Conservation (phyloP, 805 yeast species). For the Starmera quercuum region DNA sequence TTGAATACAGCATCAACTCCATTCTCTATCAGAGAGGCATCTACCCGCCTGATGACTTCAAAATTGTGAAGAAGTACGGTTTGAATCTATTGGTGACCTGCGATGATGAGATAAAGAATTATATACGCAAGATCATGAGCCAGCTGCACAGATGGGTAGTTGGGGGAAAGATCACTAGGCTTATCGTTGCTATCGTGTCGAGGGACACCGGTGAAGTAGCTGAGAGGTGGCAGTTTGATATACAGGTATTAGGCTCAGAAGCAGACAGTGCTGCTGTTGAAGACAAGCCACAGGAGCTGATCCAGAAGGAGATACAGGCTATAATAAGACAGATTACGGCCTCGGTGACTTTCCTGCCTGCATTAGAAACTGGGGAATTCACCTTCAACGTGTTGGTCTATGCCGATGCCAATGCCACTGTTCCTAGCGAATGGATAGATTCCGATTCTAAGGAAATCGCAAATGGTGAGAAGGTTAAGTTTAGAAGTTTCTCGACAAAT, state of each 20-base stretch:
- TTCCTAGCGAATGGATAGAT: slow-evolving; percentile 83
- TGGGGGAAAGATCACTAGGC: slow-evolving; percentile 55
- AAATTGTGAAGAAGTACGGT: slow-evolving; percentile 71
- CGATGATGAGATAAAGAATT: slow-evolving; percentile 69
- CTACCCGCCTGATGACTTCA: slow-evolving; percentile 82
- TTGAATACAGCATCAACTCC: slow-evolving; percentile 71
- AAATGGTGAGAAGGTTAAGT: slow-evolving; percentile 60
- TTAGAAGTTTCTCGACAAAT: slow-evolving; percentile 60
- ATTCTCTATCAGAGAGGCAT: slow-evolving; percentile 86
- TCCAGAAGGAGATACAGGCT: slow-evolving; percentile 74
- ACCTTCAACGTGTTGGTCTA: slow-evolving; percentile 83
- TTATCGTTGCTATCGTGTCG: slow-evolving; percentile 67
- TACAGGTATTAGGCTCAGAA: slow-evolving; percentile 32
- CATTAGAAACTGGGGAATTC: slow-evolving; percentile 51
- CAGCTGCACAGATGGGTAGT: slow-evolving; percentile 73
- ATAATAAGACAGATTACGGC: slow-evolving; percentile 86
- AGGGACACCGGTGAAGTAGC: slow-evolving; percentile 59
- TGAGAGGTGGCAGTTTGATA: slow-evolving; percentile 83
- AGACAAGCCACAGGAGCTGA: slow-evolving; percentile 29
- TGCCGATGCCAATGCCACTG: slow-evolving; percentile 59
- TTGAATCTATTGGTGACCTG: slow-evolving; percentile 61
- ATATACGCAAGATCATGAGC: slow-evolving; percentile 56
- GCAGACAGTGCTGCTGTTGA: slow-evolving; percentile 3
- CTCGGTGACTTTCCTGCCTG: slow-evolving; percentile 78
- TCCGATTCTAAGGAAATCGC: slow-evolving; percentile 51